phyloP scores from a whole-genome alignment of 306 rosid species.

The Cicer chorassanicum region DNA sequence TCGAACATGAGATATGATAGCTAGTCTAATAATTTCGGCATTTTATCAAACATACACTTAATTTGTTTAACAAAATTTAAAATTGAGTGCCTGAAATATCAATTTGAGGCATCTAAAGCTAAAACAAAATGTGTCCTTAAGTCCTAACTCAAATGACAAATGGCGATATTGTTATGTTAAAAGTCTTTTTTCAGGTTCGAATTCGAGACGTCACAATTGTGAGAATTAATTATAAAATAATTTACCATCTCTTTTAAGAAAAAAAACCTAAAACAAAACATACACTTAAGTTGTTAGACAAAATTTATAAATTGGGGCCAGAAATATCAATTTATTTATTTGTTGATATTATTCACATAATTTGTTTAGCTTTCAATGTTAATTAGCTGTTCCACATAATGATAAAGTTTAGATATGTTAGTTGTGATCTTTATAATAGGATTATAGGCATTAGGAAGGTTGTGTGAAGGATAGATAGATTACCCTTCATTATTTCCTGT shows the following conservation, averaged over 20 bases:
- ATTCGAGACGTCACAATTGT: no score
- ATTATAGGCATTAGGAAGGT: background rate
- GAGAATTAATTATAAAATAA: no score
- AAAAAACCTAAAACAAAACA: no score
- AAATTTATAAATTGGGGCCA: background rate
- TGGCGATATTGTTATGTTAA: no score
- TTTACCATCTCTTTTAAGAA: no score
- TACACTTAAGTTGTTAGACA: background rate
- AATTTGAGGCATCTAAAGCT: background rate
- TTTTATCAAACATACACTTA: no score
- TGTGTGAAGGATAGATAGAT: constrained; percentile 38
- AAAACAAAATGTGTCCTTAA: no score
- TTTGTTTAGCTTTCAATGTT: background rate
- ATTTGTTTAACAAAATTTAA: background rate
- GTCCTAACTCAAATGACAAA: no score
- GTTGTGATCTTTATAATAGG: no score
- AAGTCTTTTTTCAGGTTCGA: no score
- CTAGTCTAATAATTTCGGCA: no score
- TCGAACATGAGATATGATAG: no score
- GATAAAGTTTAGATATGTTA: background rate
- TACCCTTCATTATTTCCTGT: constrained; percentile 85
- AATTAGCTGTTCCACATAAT: background rate
- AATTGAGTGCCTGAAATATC: background rate
- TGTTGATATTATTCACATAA: background rate
- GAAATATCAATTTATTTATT: background rate